Evolutionary conservation across 73 alveolate species (phyloP), one percentile per base, ranked within the genome.

Genomic region (Blepharisma stoltei): DNA sequence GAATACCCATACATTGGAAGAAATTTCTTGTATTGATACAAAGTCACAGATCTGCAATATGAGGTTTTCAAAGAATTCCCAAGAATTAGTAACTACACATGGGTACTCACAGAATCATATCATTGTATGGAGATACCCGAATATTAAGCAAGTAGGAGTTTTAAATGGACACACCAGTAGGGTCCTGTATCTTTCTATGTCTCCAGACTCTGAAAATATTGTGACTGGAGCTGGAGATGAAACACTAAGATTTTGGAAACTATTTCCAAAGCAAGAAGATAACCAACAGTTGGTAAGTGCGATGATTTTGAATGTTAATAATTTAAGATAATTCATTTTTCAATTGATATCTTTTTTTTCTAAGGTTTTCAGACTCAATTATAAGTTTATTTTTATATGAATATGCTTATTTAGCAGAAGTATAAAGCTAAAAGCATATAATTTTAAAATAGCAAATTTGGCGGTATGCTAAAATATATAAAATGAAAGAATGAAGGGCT

Each of bases 201-300:
- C 96, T 43, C 99, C 99, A 7, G 97, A 95, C 78, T 96, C 97
- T 8, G 89, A 92, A 78, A 94, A 84, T 60, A 92, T 95, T 54
- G 98, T 94, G 25, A 95, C 98, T 23, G 99, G 98, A 60, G 98
- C 99, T 8, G 98, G 98, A 5, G 99, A 95, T 81, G 98, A 95
- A 76, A 94, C 99, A 43, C 75, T 95, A 54, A 78, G 97, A 71
- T 95, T 95, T 81, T 95, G 99, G 99, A 94, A 90, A 77, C 94
- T 94, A n/a, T 95, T 94, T 85, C 99, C 99, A 32, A 32, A 44
- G 14, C 78, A 54, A 32, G 41, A 32, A 32, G 41, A 32, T 32
- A 32, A 32, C 41, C 41, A 32, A 32, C 41, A 32, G 41, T 32
- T 32, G 41, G 41, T 32, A 32, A 32, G 41, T 32, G 41, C 41